Base-by-base conservation (phyloP, 192 early-diverging fungal genomes). In the Linnemannia zychae region DNA sequence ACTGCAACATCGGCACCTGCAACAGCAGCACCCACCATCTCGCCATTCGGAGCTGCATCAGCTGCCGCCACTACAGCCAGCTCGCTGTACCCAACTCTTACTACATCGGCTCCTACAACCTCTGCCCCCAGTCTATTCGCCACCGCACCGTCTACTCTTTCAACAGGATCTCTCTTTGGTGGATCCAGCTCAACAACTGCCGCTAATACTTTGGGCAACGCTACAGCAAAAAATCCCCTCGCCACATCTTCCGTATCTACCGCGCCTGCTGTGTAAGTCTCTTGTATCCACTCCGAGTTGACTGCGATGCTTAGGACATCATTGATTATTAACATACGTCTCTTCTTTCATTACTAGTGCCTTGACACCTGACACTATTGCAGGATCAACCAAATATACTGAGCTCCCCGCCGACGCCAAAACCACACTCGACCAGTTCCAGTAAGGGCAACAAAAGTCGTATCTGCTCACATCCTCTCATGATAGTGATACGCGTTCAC, bases 331-430 rank as follows among this genome's bases (percentile, higher is more conserved):
- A 13, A 38, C 4, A 33, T 17, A 13, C 18, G 16, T 15, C 0
- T 13, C 13, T 20, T 49, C 20, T 16, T 44, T 40, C 24, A 50
- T 71, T 16, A 31, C 52, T 71, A 85, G 83, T 0, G 67, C 76
- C 1, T 69, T 88, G 22, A 88, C 81, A 2, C 77, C 87, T 3
- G 81, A 88, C 17, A 83, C 81, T 17, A 83, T 88, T 49, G 78
- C 87, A 22, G 78, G 75, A 48, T 83, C 80, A 46, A 84, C 87
- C 50, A 83, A 83, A 52, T 88, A 88, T 46, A 80, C 81, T 5
- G 87, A 88, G 31, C 71, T 88, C 36, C 80, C 87, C 0, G 81
- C 71, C 18, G 87, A 83, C 47, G 87, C 87, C 31, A 88, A 88
- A 71, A 49, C 9, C 33, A 75, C 74, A 22, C 70, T 88, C 13